phyloP scores from a whole-genome alignment of 495 filamentous ascomycete species.

The Hyaloscypha bicolor region DNA sequence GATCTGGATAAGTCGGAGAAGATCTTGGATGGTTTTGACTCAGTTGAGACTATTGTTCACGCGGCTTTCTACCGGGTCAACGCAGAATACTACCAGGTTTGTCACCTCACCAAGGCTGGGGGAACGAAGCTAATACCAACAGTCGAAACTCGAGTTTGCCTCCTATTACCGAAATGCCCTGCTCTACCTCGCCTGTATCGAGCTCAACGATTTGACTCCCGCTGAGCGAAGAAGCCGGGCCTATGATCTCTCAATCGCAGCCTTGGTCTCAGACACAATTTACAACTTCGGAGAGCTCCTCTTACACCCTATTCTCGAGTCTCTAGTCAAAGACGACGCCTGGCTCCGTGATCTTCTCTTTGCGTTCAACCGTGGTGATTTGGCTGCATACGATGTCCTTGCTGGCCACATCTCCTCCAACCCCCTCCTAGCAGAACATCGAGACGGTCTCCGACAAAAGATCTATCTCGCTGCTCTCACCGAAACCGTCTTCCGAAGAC shows the following conservation, averaged over 20 bases:
- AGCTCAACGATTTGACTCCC: slow-evolving; percentile 69
- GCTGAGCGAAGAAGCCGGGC: slow-evolving; percentile 77
- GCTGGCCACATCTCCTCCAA: slow-evolving; percentile 76
- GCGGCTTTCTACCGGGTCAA: slow-evolving; percentile 96
- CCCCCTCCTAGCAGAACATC: slow-evolving; percentile 75
- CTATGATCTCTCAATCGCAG: slow-evolving; percentile 90
- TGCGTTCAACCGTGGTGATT: slow-evolving; percentile 95
- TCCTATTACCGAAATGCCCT: slow-evolving; percentile 96
- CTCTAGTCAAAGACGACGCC: slow-evolving; percentile 57
- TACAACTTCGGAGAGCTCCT: slow-evolving; percentile 99
- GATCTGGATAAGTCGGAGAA: slow-evolving; percentile 86
- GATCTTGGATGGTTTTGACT: slow-evolving; percentile 89
- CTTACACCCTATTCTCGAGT: slow-evolving; percentile 92
- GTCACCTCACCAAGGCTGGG: slow-evolving; percentile 8
- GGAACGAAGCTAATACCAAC: slow-evolving; percentile 14
- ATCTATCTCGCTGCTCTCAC: slow-evolving; percentile 95
- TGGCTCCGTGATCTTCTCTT: slow-evolving; percentile 96
- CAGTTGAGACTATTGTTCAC: slow-evolving; percentile 94
- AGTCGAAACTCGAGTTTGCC: slow-evolving; percentile 86
- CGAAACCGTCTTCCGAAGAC: slow-evolving; percentile 93
- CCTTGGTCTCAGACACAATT: slow-evolving; percentile 88
- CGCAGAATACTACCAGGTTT: slow-evolving; percentile 88
- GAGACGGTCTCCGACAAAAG: slow-evolving; percentile 89
- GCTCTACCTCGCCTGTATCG: slow-evolving; percentile 96
- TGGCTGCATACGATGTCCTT: slow-evolving; percentile 81